Evolutionary conservation across 2,329 filamentous ascomycete genomes (phyloP), one percentile per base, ranked within the genome.

Genomic region (Lanzia echinophila): DNA sequence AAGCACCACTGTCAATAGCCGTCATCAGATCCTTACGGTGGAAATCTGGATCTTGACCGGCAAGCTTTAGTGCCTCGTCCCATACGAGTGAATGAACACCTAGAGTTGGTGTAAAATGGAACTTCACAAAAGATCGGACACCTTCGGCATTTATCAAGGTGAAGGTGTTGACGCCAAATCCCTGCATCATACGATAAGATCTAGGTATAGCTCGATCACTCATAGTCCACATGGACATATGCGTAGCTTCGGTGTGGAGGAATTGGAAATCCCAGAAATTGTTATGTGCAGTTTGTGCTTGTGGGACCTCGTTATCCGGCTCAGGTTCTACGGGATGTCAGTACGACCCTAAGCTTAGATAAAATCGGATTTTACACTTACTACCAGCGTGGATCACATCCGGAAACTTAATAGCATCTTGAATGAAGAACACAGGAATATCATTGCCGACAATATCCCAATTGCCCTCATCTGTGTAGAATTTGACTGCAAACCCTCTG

Each of bases 171-270:
- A 92, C 88, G 51, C 88, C 87, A 54, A 91, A 92, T 0, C 88
- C 88, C 61, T 92, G 86, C 85, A 92, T 90, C 86, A 90, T 90
- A 22, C 88, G 82, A 70, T 78, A 90, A 0, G 84, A 88, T 2
- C 86, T 79, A 1, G 87, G 87, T 53, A 89, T 89, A 0, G 77
- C 76, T 28, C 86, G 78, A 66, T 90, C 88, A 8, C 81, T 86
- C 83, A 90, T 88, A 31, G 82, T 73, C 87, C 87, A 91, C 75
- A 88, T 82, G 61, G 81, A 86, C 84, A 89, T 90, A 67, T 90
- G 86, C 0, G 86, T 88, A 0, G 85, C 79, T 67, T 92, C 86
- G 0, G 81, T 73, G 62, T 90, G 83, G 58, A 84, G 69, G 58
- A 74, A 84, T n/a, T n/a, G 74, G 61, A 89, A 90, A 63, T 90